Conservation (phyloP, 176 grass and related monocot genomes). For the Secale cereale region DNA sequence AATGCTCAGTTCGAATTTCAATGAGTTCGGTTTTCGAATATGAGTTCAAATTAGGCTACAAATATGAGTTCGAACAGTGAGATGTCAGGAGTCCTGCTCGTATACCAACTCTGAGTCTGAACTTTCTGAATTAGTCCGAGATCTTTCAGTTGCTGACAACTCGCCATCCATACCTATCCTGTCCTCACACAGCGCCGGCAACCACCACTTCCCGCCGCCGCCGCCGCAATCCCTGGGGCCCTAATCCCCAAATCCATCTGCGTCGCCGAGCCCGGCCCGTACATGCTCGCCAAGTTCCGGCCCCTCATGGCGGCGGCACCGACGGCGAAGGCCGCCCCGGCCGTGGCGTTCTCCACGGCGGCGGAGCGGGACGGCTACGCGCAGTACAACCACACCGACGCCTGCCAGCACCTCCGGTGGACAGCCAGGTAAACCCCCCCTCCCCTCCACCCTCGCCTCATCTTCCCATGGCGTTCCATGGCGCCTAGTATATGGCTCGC, state of each 20-base stretch:
- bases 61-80: too few species aligned
- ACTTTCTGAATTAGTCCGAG: background rate
- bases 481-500: background rate
- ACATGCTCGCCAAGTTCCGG: constrained; percentile 45
- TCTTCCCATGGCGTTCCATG: constrained; percentile 14
- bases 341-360: constrained; percentile 17
- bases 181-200: background rate
- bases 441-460: background rate
- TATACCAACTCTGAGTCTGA: too few species aligned
- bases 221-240: background rate
- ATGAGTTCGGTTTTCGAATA: too few species aligned
- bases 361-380: constrained; percentile 52
- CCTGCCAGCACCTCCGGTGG: constrained; percentile 68
- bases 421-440: constrained; percentile 38
- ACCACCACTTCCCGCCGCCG: background rate
- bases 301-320: constrained; percentile 47
- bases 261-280: background rate
- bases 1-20: too few species aligned
- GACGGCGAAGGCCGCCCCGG: constrained; percentile 24
- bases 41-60: background rate
- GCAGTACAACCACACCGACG: constrained; percentile 80
- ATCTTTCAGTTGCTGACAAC: background rate
- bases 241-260: background rate
- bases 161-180: background rate
- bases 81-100: too few species aligned